Base-by-base conservation (phyloP, 2,329 filamentous ascomycete species). In the Ophiobolus disseminans region DNA sequence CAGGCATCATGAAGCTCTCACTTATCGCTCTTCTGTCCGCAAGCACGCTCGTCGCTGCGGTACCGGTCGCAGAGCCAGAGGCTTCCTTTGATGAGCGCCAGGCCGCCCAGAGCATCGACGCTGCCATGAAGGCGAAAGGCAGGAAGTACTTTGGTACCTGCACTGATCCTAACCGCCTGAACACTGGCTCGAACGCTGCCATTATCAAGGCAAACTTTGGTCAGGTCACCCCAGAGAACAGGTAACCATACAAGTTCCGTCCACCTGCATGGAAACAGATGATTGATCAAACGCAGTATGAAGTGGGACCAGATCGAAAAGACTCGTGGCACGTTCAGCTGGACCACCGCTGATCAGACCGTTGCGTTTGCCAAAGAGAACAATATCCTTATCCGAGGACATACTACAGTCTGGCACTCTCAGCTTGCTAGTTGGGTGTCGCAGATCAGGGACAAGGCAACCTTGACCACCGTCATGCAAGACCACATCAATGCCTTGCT, bases 221-320 rank as follows among this genome's bases (percentile, higher is more conserved):
- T 36, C 80, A 84, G 65, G 74, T 89, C 30, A 88, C 86, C 0
- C 80, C 82, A 1, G 86, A 89, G 76, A 89, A 89, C 78, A 70
- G 65, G 70, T 71, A 48, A 28, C 45, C 28, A 5, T 6, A 8
- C 5, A 14, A 21, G 4, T 7, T n/a, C 14, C 5, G 4, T 16
- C 7, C 11, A 9, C 22, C 14, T 11, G 8, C 7, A 23, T 28
- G 5, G n/a, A 23, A 16, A 37, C 2, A 32, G 5, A 7, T 17
- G 26, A 6, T 34, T 53, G 17, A 53, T 13, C n/a, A 4, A 9
- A 17, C 7, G 13, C 25, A 83, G 79, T 63, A 86, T 88, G 82
- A 89, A 89, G 71, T 89, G 86, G 86, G 83, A 87, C 58, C 72
- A 80, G 31, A 77, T 77, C 21, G 76, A 87, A 68, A 61, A 72